Base-by-base conservation (phyloP, 1,139 yeast species). In the Lodderomyces pseudojiufengensis region DNA sequence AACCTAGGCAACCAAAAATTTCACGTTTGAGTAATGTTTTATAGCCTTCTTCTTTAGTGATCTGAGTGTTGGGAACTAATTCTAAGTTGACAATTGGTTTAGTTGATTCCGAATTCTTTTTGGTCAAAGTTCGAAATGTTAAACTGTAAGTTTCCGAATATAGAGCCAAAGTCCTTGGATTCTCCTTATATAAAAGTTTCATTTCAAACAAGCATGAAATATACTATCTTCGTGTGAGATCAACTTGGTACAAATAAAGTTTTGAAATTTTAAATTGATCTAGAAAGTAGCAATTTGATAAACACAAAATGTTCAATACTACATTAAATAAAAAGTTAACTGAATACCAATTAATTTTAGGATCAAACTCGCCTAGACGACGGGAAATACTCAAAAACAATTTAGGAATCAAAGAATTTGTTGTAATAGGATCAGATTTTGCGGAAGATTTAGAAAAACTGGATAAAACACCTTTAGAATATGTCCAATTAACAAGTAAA, bases 321-420 rank as follows among this genome's bases (percentile, higher is more conserved):
- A 60, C 66, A 2, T 41, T 69, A 4, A 55, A 59, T 38, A 48
- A 55, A 1, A 47, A 51, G 29, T 46, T 73, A 3, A 22, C 43
- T 3, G 32, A 45, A 3, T 60, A 48, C 44, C 42, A 63, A 25
- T 63, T 87, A 16, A 64, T 87, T 2, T 65, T 92, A 10, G 97
- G 95, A 1, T 86, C 96, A 1, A 73, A 84, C 2, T 88, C 97
- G 0, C 94, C 95, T 1, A 70, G 97, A 42, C 63, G 98, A 38
- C 61, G 64, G 37, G 85, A 84, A 41, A 82, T 92, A 15, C 54
- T 92, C 25, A 49, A 60, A 11, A 55, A 51, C 2, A 80, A 84
- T 49, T 61, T 90, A 47, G 88, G 88, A 0, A 60, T 90, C 34
- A 22, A 13, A 4, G 25, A 35, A 3, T 58, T 73, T 18, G 58